Evolutionary conservation across 202 grass and related monocot genomes (phyloP).

Genomic region (Musa balbisiana): DNA sequence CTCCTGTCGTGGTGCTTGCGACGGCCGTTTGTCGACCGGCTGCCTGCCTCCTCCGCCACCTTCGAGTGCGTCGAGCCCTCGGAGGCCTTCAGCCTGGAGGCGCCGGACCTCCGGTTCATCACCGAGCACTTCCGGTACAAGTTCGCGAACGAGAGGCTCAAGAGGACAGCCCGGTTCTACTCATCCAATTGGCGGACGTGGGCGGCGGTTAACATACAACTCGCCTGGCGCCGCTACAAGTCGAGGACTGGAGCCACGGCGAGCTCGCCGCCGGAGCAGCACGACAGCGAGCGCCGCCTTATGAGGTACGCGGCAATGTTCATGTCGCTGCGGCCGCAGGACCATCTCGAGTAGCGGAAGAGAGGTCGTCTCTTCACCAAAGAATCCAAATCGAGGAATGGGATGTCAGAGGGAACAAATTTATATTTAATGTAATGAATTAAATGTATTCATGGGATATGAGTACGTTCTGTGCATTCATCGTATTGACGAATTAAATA

Average conservation of each 20-base stretch:
- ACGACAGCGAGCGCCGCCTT: slow-evolving; percentile 60
- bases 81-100: slow-evolving; percentile 65
- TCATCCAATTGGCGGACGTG: slow-evolving; percentile 96
- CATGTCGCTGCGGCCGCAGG: slow-evolving; percentile 96
- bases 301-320: slow-evolving; percentile 86
- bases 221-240: slow-evolving; percentile 75
- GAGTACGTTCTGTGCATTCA: too few relatives aligned
- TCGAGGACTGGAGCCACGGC: slow-evolving; percentile 23
- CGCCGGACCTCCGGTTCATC: slow-evolving; percentile 75
- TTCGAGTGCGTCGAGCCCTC: slow-evolving; percentile 69
- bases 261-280: slow-evolving; percentile 8
- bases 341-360: slow-evolving; percentile 58
- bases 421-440: too few relatives aligned
- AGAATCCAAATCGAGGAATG: too few relatives aligned
- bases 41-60: slow-evolving; percentile 65
- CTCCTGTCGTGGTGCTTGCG: slow-evolving; percentile 95
- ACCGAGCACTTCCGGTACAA: slow-evolving; percentile 96
- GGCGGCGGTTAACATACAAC: slow-evolving; percentile 92
- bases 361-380: too few relatives aligned
- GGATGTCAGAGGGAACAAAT: too few relatives aligned
- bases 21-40: slow-evolving; percentile 63
- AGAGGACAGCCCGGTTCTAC: slow-evolving; percentile 78
- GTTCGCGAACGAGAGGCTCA: slow-evolving; percentile 88
- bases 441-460: too few relatives aligned
- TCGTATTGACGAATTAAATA: too few relatives aligned